Evolutionary conservation across 164 flowering plant species (phyloP).

Genomic region (Stephania japonica): DNA sequence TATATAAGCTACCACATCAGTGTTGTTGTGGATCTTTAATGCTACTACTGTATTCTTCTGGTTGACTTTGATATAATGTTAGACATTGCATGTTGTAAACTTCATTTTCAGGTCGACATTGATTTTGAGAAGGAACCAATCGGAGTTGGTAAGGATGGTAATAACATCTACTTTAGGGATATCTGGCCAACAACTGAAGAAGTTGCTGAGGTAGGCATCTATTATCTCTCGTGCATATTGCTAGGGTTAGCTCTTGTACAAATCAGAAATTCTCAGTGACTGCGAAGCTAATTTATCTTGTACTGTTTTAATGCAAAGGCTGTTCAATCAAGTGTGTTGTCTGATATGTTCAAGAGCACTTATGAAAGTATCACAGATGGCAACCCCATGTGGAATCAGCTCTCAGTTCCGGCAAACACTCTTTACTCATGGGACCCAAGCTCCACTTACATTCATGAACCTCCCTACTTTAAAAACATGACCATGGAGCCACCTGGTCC

Average conservation of each 20-base stretch:
- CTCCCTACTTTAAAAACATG: slow-evolving; percentile 79
- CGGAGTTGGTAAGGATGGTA: slow-evolving; percentile 69
- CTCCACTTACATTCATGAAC: slow-evolving; percentile 85
- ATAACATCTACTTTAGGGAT: slow-evolving; percentile 46
- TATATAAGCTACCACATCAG: too few relatives aligned
- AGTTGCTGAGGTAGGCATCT: slow-evolving; percentile 46
- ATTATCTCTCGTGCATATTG: not conserved
- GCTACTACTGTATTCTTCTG: too few relatives aligned
- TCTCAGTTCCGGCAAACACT: slow-evolving; percentile 43
- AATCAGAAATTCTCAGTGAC: not conserved
- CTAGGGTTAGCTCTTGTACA: not conserved
- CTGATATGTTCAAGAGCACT: slow-evolving; percentile 70
- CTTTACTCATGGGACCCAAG: slow-evolving; percentile 71
- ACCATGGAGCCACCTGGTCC: slow-evolving; percentile 82
- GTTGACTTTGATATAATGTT: not conserved
- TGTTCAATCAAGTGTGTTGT: slow-evolving; percentile 72
- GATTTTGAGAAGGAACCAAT: slow-evolving; percentile 71
- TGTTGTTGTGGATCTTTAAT: too few relatives aligned
- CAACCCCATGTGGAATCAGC: slow-evolving; percentile 73
- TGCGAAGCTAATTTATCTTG: slow-evolving; percentile 4
- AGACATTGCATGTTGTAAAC: not conserved
- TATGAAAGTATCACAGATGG: slow-evolving; percentile 70
- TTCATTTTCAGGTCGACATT: slow-evolving; percentile 51
- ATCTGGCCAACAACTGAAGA: slow-evolving; percentile 65
- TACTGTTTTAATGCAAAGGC: slow-evolving; percentile 29